Conservation (phyloP, 140 eudicot species). For the Erigeron philadelphicus region DNA sequence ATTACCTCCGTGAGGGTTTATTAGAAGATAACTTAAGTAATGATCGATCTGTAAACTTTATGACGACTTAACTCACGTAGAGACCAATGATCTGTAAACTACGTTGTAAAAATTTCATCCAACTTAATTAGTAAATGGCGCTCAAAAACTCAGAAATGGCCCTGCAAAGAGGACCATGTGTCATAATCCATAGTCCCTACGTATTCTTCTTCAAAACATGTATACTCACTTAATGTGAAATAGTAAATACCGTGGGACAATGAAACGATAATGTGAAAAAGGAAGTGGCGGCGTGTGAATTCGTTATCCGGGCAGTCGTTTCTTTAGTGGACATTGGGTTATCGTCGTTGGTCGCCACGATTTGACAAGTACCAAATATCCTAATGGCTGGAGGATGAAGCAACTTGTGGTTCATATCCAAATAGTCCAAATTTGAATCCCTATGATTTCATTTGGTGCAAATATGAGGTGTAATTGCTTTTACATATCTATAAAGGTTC, state of each 20-base stretch:
- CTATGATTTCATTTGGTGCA: conserved; percentile 31
- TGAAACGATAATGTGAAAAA: conserved; percentile 26
- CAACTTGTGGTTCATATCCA: conserved; percentile 17
- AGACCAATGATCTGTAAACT: too few species aligned
- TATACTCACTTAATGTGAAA: conserved; percentile 32
- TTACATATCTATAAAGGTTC: conserved; percentile 19
- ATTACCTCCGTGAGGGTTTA: too few species aligned
- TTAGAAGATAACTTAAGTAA: too few species aligned
- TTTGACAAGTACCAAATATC: conserved; percentile 42
- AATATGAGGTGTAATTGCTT: conserved; percentile 36
- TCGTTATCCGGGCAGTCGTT: conserved; percentile 33
- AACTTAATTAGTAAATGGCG: too few species aligned
- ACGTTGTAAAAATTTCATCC: too few species aligned
- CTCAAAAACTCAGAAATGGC: conserved; percentile 21
- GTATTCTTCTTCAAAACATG: conserved; percentile 31
- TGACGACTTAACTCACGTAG: too few species aligned
- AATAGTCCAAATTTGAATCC: conserved; percentile 5
- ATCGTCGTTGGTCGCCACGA: conserved; percentile 3
- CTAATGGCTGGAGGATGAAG: conserved; percentile 22
- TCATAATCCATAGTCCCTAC: neutral
- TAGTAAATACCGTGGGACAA: conserved; percentile 36
- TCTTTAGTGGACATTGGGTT: conserved; percentile 14
- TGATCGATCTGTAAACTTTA: too few species aligned
- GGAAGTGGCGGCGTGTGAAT: conserved; percentile 29
- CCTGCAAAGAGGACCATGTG: too few species aligned